Conservation (phyloP, 2,329 filamentous ascomycete genomes). For the Stachybotrys chartarum region DNA sequence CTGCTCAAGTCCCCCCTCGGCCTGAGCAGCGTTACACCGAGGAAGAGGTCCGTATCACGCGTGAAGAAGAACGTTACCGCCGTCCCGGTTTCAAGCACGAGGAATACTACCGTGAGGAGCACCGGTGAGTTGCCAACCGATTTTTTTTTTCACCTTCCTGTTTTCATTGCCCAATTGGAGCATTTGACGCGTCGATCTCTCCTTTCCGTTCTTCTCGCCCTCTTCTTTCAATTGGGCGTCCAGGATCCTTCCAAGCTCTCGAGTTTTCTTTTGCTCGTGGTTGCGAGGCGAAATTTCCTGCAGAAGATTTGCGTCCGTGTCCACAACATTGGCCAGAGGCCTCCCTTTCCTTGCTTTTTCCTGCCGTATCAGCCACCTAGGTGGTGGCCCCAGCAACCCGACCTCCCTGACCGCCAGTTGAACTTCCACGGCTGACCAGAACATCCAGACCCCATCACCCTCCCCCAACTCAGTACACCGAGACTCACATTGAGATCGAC, state of each 20-base stretch:
- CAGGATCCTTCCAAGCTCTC: too few relatives aligned
- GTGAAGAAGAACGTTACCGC: constrained; percentile 69
- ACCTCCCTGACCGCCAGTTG: neutral
- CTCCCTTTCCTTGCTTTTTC: neutral
- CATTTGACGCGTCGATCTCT: neutral
- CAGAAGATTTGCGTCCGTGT: neutral
- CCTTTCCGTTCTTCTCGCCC: neutral
- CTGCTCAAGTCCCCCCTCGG: constrained; percentile 57
- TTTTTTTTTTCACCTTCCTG: constrained; percentile 7
- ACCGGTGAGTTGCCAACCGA: constrained; percentile 37
- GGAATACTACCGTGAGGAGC: constrained; percentile 35
- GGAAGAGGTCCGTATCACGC: constrained; percentile 79
- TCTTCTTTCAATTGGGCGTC: neutral
- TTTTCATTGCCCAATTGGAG: constrained; percentile 1
- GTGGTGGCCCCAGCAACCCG: neutral
- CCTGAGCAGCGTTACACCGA: constrained; percentile 59
- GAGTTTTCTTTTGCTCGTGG: neutral
- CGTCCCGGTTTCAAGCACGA: constrained; percentile 51
- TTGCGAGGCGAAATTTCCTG: neutral
- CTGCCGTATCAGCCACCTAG: neutral
- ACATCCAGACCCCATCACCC: constrained; percentile 20
- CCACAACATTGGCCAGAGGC: neutral
- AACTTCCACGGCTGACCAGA: constrained; percentile 5
- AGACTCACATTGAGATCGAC: constrained; percentile 62
- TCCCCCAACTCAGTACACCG: constrained; percentile 42